Evolutionary conservation across 352 stramenopile species (phyloP), one percentile per base, ranked within the genome.

Genomic region (Chrysophaeum taylorii): DNA sequence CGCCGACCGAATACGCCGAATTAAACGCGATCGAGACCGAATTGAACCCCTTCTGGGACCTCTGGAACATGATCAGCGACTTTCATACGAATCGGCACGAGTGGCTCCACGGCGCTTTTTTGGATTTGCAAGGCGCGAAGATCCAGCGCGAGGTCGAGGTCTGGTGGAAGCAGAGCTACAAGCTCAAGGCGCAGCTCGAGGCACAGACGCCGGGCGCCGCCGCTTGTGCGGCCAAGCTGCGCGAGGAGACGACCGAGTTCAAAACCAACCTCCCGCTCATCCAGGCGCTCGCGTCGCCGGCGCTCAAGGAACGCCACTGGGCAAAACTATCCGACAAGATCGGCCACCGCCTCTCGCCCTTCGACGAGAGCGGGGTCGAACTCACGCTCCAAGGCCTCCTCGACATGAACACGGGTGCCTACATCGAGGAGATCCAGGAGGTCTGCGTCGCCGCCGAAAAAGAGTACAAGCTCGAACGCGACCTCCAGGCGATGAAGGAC

Each of bases 11-110:
- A 41, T 96, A 96, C 72, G 82, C 84, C 35, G 80, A 93, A 25
- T 70, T 97, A 23, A 71, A 72, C 36, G 89, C 91, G 61, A 78
- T 94, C 21, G 87, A 95, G 72, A 75, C 72, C 0, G 85, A 94
- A 60, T 92, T 96, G 42, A 73, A 82, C 16, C 89, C 89, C 29
- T 95, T 94, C 77, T 95, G 92, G 72, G 92, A 93, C 70, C 84
- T 97, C 2, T 97, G 91, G 90, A 96, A 89, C 12, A 95, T 96
- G 88, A 92, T 91, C 71, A 91, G 83, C 41, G 90, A 96, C 73
- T 96, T 96, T 75, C 85, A 94, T 64, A 84, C 89, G 63, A 95
- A 81, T 64, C 87, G 85, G 18, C 88, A 95, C 69, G 81, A 89
- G 52, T 96, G 90, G 90, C 79, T 96, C 12, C 92, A 94, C 43